Base-by-base conservation (phyloP, 2,329 filamentous ascomycete genomes). In the Neofusicoccum laricinum region DNA sequence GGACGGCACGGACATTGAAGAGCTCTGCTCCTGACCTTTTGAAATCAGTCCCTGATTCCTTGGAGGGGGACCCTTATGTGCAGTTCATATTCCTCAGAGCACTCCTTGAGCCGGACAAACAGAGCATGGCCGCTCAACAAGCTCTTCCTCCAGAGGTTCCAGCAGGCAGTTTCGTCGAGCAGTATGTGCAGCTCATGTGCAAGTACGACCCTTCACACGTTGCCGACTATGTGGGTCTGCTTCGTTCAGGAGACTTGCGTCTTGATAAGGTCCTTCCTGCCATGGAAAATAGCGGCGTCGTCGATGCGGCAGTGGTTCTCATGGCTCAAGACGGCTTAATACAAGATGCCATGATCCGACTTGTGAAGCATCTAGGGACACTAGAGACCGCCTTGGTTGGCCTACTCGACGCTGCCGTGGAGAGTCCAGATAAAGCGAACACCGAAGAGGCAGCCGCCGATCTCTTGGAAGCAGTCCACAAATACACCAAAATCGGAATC, bases 151-250 rank as follows among this genome's bases (percentile, higher is more conserved):
- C 75, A 64, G 63, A 64, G 17, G 25, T 51, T 12, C 36, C 62
- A 36, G 30, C 55, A 5, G 38, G 53, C 17, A 46, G 65, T 67
- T 49, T 68, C 32, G 63, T 68, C 19, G 95, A 98, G 75, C 85
- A 85, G 63, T 98, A 98, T 75, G 88, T 98, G 4, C 90, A 90
- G 70, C 85, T 99, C 25, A 93, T 98, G 88, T 99, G 96, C 78
- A 86, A 82, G 64, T 97, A 92, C 74, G 87, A 97, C 66, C 86
- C 92, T 2, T 79, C 84, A 0, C 92, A 93, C 70, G 94, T 99
- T 1, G 91, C 91, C 2, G 89, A 93, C 63, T 99, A 95, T 74
- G 86, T 98, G 32, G 88, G 90, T 41, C 75, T 86, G 1, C 82
- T 96, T 2, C 90, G 92, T 69, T 88, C 89, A 2, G 88, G 90